phyloP scores from a whole-genome alignment of 148 eudicot species.

The Rhododendron simsii region DNA sequence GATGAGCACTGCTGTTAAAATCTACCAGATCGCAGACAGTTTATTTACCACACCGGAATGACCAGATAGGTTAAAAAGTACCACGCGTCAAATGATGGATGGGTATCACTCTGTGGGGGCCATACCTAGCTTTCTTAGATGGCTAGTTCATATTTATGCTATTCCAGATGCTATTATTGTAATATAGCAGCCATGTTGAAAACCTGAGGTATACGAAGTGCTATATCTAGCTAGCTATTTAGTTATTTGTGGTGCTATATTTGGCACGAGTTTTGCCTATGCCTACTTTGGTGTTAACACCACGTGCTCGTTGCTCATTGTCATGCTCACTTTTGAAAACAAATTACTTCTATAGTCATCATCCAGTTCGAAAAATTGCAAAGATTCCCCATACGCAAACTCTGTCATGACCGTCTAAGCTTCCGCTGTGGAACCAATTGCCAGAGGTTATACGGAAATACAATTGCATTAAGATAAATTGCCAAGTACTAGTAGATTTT shows the following conservation, averaged over 20 bases:
- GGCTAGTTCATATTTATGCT: not conserved
- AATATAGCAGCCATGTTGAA: not conserved
- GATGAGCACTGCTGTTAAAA: not conserved
- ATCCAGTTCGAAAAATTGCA: no score
- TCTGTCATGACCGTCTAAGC: no score
- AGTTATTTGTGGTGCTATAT: not conserved
- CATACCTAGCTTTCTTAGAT: not conserved
- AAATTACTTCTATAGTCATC: not conserved
- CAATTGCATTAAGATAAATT: no score
- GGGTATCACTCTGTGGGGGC: not conserved
- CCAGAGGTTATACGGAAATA: no score
- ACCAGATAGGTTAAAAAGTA: not conserved
- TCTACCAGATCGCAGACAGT: not conserved
- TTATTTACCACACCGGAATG: not conserved
- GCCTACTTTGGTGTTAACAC: not conserved
- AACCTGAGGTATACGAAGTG: not conserved
- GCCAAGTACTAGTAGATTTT: no score
- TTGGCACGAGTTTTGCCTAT: not conserved
- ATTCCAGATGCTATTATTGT: not conserved
- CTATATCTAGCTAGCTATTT: no score
- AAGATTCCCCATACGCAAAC: no score
- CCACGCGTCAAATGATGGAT: not conserved
- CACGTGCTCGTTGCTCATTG: not conserved
- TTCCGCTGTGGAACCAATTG: no score
- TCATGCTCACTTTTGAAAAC: not conserved